Conservation (phyloP, 78 protist species). For the Dictyostelium firmibasis region DNA sequence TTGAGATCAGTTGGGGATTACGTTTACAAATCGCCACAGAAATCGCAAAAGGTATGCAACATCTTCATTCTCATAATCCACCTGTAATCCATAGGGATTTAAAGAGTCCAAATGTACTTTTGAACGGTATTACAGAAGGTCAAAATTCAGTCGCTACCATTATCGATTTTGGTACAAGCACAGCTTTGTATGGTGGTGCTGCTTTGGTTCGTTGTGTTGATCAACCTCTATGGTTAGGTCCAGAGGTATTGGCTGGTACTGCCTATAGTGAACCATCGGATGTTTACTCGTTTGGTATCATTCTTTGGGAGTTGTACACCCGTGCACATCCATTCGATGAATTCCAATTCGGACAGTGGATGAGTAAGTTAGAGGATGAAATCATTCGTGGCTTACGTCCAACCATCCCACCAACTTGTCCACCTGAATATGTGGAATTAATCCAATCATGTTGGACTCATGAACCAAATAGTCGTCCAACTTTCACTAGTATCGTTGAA, state of each 20-base stretch:
- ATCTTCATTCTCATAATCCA: slow-evolving; percentile 86
- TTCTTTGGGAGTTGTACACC: slow-evolving; percentile 77
- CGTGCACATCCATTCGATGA: slow-evolving; percentile 79
- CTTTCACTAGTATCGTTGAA: slow-evolving; percentile 67
- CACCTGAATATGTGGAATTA: slow-evolving; percentile 54
- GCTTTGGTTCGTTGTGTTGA: slow-evolving; percentile 69
- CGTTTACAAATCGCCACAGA: slow-evolving; percentile 85
- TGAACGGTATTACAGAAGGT: slow-evolving; percentile 49
- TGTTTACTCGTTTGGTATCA: slow-evolving; percentile 83
- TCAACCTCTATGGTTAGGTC: slow-evolving; percentile 81
- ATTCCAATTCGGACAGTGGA: slow-evolving; percentile 79
- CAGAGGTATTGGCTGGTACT: slow-evolving; percentile 63
- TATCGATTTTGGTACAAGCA: slow-evolving; percentile 64
- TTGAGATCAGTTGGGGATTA: slow-evolving; percentile 58
- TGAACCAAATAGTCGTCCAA: slow-evolving; percentile 71
- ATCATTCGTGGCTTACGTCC: slow-evolving; percentile 78
- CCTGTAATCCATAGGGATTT: slow-evolving; percentile 89
- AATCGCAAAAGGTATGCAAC: slow-evolving; percentile 90
- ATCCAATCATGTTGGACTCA: slow-evolving; percentile 77
- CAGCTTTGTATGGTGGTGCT: slow-evolving; percentile 64
- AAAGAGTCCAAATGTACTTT: slow-evolving; percentile 85
- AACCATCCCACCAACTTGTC: slow-evolving; percentile 65
- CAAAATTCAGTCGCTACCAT: slow-evolving; percentile 24
- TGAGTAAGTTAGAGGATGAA: slow-evolving; percentile 72
- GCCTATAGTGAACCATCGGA: slow-evolving; percentile 64